These are phyloP conservation scores for Casuarina equisetifolia DNA, from an alignment of 306 rosid species.

Conservation along the genomic window DNA sequence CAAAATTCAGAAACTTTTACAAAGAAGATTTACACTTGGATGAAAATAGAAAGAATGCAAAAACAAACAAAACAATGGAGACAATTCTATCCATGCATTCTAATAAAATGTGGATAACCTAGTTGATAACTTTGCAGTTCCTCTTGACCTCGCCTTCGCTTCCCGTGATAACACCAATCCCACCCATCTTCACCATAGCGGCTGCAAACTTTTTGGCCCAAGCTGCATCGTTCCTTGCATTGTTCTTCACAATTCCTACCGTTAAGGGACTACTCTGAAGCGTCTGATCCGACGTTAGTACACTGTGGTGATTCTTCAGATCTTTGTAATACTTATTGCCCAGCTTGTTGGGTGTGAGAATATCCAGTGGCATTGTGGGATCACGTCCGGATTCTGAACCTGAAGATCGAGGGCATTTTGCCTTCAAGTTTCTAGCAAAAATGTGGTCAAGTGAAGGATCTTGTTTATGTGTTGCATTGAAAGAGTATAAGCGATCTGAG, in stretches of 20 bases:
- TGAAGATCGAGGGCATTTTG: too few relatives aligned
- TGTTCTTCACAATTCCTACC: too few relatives aligned
- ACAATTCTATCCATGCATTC: neutral
- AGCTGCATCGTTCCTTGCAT: too few relatives aligned
- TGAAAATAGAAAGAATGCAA: neutral
- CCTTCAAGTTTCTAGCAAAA: too few relatives aligned
- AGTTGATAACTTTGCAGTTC: neutral
- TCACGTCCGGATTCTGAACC: too few relatives aligned
- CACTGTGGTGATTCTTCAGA: too few relatives aligned
- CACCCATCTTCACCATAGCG: slow-evolving; percentile 22
- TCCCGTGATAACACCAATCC: slow-evolving; percentile 3
- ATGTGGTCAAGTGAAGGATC: too few relatives aligned
- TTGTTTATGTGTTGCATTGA: too few relatives aligned
- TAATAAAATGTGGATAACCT: neutral
- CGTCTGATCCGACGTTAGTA: slow-evolving; percentile 15
- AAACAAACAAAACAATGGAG: neutral
- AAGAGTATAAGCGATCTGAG: too few relatives aligned
- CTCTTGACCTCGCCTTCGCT: neutral
- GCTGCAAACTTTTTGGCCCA: slow-evolving; percentile 15
- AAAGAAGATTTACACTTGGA: neutral
- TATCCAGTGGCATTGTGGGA: too few relatives aligned
- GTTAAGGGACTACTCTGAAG: neutral
- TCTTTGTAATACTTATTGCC: too few relatives aligned
- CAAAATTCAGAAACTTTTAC: neutral
- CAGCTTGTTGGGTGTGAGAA: too few relatives aligned